phyloP scores from a whole-genome alignment of 116 monocot genomes.

The Thalassia testudinum region DNA sequence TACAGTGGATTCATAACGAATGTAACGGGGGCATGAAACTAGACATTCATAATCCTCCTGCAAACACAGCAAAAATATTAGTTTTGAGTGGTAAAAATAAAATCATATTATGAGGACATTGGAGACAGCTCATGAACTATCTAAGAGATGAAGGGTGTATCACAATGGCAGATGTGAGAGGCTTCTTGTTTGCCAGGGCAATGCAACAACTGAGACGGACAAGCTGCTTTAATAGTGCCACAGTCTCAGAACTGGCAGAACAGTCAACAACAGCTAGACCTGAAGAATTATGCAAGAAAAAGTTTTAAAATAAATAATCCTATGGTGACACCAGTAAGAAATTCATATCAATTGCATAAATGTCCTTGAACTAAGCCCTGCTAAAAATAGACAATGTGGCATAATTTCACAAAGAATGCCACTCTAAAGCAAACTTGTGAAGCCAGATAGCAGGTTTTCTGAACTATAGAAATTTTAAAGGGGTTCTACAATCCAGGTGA shows the following conservation, averaged over 20 bases:
- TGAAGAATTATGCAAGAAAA: slow-evolving; percentile 12
- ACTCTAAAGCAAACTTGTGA: too few species aligned
- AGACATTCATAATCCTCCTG: slow-evolving; percentile 83
- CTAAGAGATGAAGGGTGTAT: slow-evolving; percentile 1
- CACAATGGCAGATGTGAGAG: slow-evolving; percentile 73
- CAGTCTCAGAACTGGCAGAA: slow-evolving; percentile 76
- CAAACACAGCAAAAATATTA: slow-evolving; percentile 1
- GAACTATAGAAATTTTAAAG: too few species aligned
- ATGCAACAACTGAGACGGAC: slow-evolving; percentile 47
- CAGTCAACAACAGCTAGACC: slow-evolving; percentile 80
- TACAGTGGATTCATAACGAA: slow-evolving; percentile 97
- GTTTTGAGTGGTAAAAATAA: neutral
- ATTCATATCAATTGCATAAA: too few species aligned
- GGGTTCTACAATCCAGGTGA: slow-evolving; percentile 65
- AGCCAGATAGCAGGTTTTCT: too few species aligned
- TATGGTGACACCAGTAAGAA: too few species aligned
- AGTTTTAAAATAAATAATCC: too few species aligned
- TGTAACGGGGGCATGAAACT: slow-evolving; percentile 38
- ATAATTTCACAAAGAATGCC: too few species aligned
- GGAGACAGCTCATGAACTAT: neutral
- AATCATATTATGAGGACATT: neutral
- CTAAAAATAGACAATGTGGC: too few species aligned
- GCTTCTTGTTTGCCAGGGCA: slow-evolving; percentile 94
- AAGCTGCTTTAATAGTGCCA: slow-evolving; percentile 41
- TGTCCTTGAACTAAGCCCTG: too few species aligned